Percentiles rank a stretch among this genome's conserved stretches.
Conservation (phyloP, 129 eudicot genomes). For the Artemisia annua region DNA sequence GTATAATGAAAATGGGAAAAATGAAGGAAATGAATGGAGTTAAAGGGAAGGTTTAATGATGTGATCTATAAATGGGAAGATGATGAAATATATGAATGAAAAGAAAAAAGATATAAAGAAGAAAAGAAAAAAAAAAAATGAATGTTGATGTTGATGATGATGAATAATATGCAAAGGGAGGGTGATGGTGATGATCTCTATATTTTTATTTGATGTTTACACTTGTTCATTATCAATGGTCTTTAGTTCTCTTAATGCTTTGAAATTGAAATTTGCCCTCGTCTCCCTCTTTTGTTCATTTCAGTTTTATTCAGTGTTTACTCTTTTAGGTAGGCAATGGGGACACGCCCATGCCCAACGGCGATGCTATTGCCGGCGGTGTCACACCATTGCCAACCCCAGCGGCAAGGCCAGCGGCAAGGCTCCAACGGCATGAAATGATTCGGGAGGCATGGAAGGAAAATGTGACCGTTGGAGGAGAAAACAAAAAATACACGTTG, state of each 20-base stretch:
- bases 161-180: constrained; percentile 33
- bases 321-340: no score
- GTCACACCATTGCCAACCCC: no score
- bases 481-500: no score
- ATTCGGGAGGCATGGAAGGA: no score
- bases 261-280: constrained; percentile 26
- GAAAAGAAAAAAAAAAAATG: not conserved
- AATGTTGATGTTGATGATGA: constrained; percentile 22
- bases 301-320: no score
- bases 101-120: not conserved
- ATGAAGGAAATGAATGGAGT: constrained; percentile 24
- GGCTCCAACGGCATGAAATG: no score
- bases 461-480: no score
- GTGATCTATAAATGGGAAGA: not conserved
- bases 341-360: no score
- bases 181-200: constrained; percentile 37
- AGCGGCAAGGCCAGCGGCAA: no score
- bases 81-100: not conserved
- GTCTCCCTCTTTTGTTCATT: not conserved
- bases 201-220: constrained; percentile 24
- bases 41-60: not conserved
- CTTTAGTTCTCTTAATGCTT: not conserved
- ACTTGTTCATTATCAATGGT: constrained; percentile 35
- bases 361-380: no score
- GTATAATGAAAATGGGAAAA: constrained; percentile 6